These are phyloP conservation scores for Schwanniomyces etchellsii DNA, from an alignment of 1,139 yeast genomes.

Conservation along the genomic window DNA sequence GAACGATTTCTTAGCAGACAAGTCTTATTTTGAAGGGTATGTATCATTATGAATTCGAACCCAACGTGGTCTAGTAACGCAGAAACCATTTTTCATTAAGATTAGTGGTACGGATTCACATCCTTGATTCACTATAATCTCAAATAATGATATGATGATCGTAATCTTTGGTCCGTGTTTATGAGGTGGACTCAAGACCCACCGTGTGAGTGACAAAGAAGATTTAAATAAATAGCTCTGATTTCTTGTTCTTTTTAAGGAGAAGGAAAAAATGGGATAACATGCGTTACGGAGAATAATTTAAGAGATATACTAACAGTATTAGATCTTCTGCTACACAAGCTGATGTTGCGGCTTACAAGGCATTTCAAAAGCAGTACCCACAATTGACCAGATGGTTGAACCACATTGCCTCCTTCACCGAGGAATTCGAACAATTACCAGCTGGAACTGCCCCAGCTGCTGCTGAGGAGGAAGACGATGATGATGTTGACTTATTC, in stretches of 20 bases:
- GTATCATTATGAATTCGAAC: no score
- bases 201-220: slow-evolving; percentile 79
- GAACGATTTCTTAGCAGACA: slow-evolving; percentile 83
- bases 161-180: slow-evolving; percentile 89
- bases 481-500: slow-evolving; percentile 87
- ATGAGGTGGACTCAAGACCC: slow-evolving; percentile 93
- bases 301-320: slow-evolving; percentile 22
- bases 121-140: slow-evolving; percentile 7
- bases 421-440: slow-evolving; percentile 73
- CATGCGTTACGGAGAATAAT: no score
- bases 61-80: neutral
- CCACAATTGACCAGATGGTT: slow-evolving; percentile 98
- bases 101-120: no score
- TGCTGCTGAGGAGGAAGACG: slow-evolving; percentile 74
- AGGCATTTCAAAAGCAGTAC: slow-evolving; percentile 90
- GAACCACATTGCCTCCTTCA: slow-evolving; percentile 92
- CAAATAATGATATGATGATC: slow-evolving; percentile 50
- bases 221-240: slow-evolving; percentile 31
- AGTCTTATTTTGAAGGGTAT: slow-evolving; percentile 93
- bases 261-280: no score
- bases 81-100: no score
- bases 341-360: slow-evolving; percentile 92
- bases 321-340: slow-evolving; percentile 78
- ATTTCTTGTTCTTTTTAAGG: neutral
- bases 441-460: slow-evolving; percentile 72